A percentile compares a stretch with the other conserved stretches of the same genome.
Conservation (phyloP, 305 asterid species). For the Fraxinus velutina region DNA sequence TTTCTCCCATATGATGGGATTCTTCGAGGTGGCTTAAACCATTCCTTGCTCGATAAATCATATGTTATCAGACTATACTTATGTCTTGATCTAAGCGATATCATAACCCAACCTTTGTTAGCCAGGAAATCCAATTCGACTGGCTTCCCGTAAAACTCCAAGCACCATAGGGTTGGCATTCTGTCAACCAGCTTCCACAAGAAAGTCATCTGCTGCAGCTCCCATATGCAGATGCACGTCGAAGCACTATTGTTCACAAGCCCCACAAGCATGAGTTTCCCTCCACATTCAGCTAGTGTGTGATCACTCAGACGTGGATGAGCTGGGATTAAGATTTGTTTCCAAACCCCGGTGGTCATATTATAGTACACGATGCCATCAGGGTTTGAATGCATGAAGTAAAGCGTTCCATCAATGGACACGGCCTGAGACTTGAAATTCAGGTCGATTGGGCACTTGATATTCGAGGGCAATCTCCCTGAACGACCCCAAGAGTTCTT, state of each 20-base stretch:
- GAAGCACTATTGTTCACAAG: constrained; percentile 43
- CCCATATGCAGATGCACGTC: constrained; percentile 52
- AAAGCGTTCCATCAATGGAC: constrained; percentile 27
- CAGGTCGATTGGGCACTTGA: constrained; percentile 40
- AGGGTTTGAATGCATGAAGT: constrained; percentile 47
- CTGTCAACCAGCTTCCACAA: constrained; percentile 63
- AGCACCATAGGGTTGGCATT: constrained; percentile 59
- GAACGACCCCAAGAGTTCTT: constrained; percentile 37
- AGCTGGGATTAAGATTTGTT: constrained; percentile 40
- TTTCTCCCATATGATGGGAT: constrained; percentile 41
- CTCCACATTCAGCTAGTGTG: constrained; percentile 44
- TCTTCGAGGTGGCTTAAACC: constrained; percentile 49
- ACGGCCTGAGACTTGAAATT: constrained; percentile 47
- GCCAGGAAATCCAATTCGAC: constrained; percentile 48
- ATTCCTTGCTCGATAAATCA: constrained; percentile 39
- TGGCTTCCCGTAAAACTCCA: constrained; percentile 56
- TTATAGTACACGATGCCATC: constrained; percentile 46
- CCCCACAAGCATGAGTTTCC: constrained; percentile 51
- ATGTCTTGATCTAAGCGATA: constrained; percentile 42
- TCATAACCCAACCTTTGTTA: constrained; percentile 49
- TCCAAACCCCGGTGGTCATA: constrained; percentile 39
- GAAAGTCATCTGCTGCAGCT: constrained; percentile 54
- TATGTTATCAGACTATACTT: constrained; percentile 42
- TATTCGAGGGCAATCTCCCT: constrained; percentile 31
- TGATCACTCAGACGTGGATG: constrained; percentile 38